These are phyloP conservation scores for Scutellaria barbata DNA, from an alignment of 257 asterid genomes.

Conservation along the genomic window DNA sequence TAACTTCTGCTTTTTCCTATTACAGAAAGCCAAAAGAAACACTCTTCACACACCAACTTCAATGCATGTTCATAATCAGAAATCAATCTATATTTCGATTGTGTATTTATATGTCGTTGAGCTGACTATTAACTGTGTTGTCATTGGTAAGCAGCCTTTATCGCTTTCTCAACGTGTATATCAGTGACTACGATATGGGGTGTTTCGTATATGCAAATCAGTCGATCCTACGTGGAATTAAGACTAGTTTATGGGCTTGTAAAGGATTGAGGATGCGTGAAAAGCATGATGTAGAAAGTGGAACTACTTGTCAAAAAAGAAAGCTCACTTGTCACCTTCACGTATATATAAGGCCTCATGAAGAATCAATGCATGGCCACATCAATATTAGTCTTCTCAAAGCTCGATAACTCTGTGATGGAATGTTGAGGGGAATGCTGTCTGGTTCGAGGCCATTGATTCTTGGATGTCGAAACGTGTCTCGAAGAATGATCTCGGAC, in stretches of 20 bases:
- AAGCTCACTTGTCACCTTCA: conserved; percentile 26
- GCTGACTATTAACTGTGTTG: no score
- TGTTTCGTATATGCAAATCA: neutral
- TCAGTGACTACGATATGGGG: neutral
- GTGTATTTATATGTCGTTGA: no score
- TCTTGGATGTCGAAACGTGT: neutral
- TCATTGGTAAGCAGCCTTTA: no score
- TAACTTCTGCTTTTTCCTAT: conserved; percentile 38
- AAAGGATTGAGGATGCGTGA: conserved; percentile 29
- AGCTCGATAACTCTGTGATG: conserved; percentile 3
- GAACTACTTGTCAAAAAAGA: conserved; percentile 36
- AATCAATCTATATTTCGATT: conserved; percentile 11
- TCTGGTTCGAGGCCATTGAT: conserved; percentile 55
- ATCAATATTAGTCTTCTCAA: conserved; percentile 20
- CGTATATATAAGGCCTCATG: conserved; percentile 43
- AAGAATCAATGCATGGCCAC: conserved; percentile 48
- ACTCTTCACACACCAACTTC: conserved; percentile 30
- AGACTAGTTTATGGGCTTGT: neutral
- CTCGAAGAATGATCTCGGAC: conserved; percentile 72
- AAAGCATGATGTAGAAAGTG: conserved; percentile 47
- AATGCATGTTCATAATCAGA: conserved; percentile 14
- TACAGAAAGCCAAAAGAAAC: conserved; percentile 29
- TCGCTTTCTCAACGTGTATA: no score
- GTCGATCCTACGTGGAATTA: no score
- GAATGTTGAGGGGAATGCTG: conserved; percentile 58